These are phyloP conservation scores for Penicillium pancosmium DNA, from an alignment of 495 filamentous ascomycete genomes.

Conservation along the genomic window DNA sequence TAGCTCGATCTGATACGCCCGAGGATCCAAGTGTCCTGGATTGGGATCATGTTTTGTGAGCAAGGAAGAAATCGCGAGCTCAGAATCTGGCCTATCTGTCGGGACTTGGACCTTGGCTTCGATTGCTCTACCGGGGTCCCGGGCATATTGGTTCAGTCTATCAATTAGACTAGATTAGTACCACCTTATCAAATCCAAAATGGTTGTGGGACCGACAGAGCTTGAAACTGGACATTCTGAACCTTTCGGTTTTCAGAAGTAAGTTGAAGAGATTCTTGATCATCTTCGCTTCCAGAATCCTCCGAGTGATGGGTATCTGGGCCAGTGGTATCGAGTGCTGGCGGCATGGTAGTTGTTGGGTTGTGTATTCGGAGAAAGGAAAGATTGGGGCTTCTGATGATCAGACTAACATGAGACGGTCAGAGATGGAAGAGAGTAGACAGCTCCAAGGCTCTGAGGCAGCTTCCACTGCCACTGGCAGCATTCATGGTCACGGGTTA, in stretches of 20 bases:
- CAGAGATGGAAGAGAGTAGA: too few relatives aligned
- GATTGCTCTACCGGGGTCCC: conserved; percentile 33
- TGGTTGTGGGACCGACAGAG: conserved; percentile 42
- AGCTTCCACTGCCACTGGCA: too few relatives aligned
- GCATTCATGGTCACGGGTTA: too few relatives aligned
- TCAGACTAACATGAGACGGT: too few relatives aligned
- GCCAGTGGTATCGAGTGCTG: conserved; percentile 7
- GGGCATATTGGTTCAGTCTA: conserved; percentile 47
- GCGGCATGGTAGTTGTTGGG: neutral
- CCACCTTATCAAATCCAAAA: neutral
- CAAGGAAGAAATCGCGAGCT: conserved; percentile 46
- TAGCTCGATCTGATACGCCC: conserved; percentile 91
- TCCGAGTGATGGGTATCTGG: conserved; percentile 24
- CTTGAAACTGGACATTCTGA: conserved; percentile 58
- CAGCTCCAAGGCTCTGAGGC: too few relatives aligned
- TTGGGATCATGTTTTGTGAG: conserved; percentile 45
- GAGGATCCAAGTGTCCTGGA: conserved; percentile 62
- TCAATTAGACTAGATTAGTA: conserved; percentile 20
- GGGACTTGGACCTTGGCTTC: conserved; percentile 19
- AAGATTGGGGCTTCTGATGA: neutral
- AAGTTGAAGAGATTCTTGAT: conserved; percentile 31
- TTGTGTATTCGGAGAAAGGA: neutral
- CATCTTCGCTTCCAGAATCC: conserved; percentile 37
- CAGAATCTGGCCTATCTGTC: conserved; percentile 18
- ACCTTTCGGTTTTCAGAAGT: conserved; percentile 49